Conservation (phyloP, 2,329 filamentous ascomycete genomes). For the Boeremia lycopersici region DNA sequence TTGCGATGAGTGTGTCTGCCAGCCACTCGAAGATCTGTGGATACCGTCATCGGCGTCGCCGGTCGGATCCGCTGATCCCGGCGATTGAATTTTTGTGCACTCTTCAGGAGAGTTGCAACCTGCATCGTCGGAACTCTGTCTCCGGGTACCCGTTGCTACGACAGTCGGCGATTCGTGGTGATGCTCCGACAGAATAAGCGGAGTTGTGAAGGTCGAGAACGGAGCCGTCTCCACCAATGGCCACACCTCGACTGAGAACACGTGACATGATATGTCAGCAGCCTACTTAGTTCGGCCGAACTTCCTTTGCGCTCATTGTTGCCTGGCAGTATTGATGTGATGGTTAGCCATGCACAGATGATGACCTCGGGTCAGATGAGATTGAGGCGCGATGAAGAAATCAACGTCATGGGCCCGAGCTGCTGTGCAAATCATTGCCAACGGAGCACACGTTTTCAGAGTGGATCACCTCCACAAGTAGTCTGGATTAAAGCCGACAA, state of each 20-base stretch:
- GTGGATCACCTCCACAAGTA: slow-evolving; percentile 6
- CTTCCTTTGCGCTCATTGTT: background rate
- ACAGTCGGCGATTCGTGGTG: background rate
- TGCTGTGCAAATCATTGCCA: slow-evolving; percentile 6
- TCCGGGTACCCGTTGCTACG: background rate
- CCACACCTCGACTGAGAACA: slow-evolving; percentile 3
- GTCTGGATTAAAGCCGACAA: slow-evolving; percentile 7
- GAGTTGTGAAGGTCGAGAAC: background rate
- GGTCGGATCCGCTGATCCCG: background rate
- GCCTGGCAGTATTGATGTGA: background rate
- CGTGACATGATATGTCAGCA: slow-evolving; percentile 12
- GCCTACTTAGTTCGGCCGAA: background rate
- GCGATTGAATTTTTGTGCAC: background rate
- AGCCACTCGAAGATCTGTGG: background rate
- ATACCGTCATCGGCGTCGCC: background rate
- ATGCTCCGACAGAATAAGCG: background rate
- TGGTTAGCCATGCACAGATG: background rate
- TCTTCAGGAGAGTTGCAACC: background rate
- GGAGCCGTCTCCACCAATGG: slow-evolving; percentile 2
- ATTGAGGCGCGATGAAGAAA: background rate
- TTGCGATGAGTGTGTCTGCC: too few species aligned
- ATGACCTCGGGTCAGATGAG: background rate
- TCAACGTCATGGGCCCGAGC: background rate
- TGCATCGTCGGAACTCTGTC: background rate
- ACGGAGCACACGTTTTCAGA: background rate